phyloP scores from a whole-genome alignment of 495 filamentous ascomycete species.

The Lasiosphaeriaceae sp. region DNA sequence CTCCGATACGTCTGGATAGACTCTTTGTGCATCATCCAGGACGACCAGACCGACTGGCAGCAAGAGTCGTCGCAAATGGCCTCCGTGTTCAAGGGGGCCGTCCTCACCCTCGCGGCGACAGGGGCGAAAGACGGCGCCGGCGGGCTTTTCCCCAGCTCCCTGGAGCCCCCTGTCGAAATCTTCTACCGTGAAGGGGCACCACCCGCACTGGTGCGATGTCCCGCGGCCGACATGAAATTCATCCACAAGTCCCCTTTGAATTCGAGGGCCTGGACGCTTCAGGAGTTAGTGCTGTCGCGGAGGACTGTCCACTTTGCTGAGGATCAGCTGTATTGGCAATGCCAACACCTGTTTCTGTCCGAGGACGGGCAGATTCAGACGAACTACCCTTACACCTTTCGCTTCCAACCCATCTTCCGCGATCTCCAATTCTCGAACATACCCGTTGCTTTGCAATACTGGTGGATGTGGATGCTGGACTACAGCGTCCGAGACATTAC shows the following conservation, averaged over 20 bases:
- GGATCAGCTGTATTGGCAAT: constrained; percentile 1
- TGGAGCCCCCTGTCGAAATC: neutral
- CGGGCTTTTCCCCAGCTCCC: neutral
- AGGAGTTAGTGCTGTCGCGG: neutral
- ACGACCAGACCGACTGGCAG: constrained; percentile 26
- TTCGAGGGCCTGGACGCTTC: constrained; percentile 1
- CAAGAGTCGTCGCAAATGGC: constrained; percentile 24
- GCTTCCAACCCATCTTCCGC: no score
- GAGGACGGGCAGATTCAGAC: neutral
- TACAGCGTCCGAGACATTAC: neutral
- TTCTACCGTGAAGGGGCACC: neutral
- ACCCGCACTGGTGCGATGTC: neutral
- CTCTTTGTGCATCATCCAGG: constrained; percentile 33
- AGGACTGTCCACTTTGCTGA: neutral
- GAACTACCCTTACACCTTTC: no score
- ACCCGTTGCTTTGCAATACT: neutral
- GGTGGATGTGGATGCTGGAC: constrained; percentile 1
- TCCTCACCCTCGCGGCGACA: constrained; percentile 10
- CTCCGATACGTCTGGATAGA: constrained; percentile 35
- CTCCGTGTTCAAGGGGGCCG: constrained; percentile 22
- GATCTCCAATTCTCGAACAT: neutral
- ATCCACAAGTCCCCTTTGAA: neutral
- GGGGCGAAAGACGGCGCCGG: neutral
- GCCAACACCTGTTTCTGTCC: neutral
- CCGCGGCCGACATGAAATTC: neutral